Conservation (phyloP, 1,284 basidiomycete genomes). For the Rhodotorula sp. region DNA sequence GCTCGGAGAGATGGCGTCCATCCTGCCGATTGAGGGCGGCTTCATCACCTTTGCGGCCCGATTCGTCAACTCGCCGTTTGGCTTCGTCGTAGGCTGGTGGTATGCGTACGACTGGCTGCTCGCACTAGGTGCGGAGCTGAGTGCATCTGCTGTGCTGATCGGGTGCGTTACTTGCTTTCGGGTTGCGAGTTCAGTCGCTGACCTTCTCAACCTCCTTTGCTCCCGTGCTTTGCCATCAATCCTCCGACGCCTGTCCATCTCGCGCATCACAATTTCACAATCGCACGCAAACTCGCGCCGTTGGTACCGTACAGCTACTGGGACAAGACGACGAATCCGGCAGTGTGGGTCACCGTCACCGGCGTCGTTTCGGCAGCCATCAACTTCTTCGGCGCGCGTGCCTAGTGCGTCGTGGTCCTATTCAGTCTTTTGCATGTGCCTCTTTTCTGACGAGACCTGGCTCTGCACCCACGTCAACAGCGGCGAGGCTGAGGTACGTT, state of each 20-base stretch:
- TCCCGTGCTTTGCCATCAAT: too few relatives aligned
- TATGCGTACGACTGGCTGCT: slow-evolving; percentile 24
- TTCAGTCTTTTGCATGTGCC: neutral
- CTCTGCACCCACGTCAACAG: neutral
- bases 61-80: slow-evolving; percentile 75
- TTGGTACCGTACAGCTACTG: slow-evolving; percentile 2
- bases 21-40: slow-evolving; percentile 55
- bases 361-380: slow-evolving; percentile 69
- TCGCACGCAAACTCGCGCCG: too few relatives aligned
- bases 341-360: slow-evolving; percentile 73
- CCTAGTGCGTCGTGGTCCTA: neutral
- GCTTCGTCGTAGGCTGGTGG: slow-evolving; percentile 70
- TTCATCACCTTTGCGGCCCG: slow-evolving; percentile 70
- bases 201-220: slow-evolving; percentile 40
- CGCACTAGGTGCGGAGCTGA: slow-evolving; percentile 52
- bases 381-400: slow-evolving; percentile 64
- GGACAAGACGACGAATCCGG: slow-evolving; percentile 61
- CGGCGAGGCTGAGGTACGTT: slow-evolving; percentile 1
- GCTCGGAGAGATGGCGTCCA: slow-evolving; percentile 64
- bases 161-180: slow-evolving; percentile 50
- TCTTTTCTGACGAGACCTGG: neutral
- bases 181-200: neutral
- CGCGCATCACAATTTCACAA: too few relatives aligned
- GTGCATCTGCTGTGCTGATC: slow-evolving; percentile 51
- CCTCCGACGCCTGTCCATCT: too few relatives aligned